phyloP scores from a whole-genome alignment of 2,329 filamentous ascomycete species.

The Ascochyta koolunga region DNA sequence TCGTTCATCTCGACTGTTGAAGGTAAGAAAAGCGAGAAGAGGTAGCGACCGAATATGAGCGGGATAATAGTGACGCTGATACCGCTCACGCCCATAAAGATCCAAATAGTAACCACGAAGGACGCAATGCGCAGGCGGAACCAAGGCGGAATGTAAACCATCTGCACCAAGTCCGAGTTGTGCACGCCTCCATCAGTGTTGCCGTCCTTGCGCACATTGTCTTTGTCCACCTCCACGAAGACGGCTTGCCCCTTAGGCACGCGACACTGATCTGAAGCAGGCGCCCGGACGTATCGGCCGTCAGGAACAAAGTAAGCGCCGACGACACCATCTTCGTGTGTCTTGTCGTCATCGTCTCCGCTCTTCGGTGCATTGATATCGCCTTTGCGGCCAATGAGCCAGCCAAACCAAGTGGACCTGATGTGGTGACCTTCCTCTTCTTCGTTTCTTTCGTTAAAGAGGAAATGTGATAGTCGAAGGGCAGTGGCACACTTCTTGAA shows the following conservation, averaged over 20 bases:
- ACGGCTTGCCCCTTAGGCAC: slow-evolving; percentile 84
- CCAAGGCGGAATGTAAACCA: slow-evolving; percentile 77
- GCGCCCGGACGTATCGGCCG: slow-evolving; percentile 87
- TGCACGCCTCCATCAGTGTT: slow-evolving; percentile 49
- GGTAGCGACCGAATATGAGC: slow-evolving; percentile 78
- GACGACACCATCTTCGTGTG: slow-evolving; percentile 44
- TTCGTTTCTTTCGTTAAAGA: slow-evolving; percentile 80
- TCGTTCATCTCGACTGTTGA: slow-evolving; percentile 75
- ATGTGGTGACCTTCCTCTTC: slow-evolving; percentile 80
- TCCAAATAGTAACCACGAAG: slow-evolving; percentile 90
- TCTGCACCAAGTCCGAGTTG: slow-evolving; percentile 56
- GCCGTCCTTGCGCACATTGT: slow-evolving; percentile 70
- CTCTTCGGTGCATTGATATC: slow-evolving; percentile 46
- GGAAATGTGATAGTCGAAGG: slow-evolving; percentile 85
- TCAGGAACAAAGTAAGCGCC: slow-evolving; percentile 66
- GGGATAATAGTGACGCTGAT: slow-evolving; percentile 86
- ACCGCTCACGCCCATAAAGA: slow-evolving; percentile 88
- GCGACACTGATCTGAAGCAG: slow-evolving; percentile 92
- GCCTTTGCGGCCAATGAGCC: slow-evolving; percentile 56
- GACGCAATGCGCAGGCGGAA: slow-evolving; percentile 80
- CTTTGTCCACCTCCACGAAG: slow-evolving; percentile 76
- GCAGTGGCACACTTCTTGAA: slow-evolving; percentile 83
- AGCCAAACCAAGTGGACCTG: slow-evolving; percentile 65
- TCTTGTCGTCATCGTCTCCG: slow-evolving; percentile 35
- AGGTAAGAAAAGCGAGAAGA: slow-evolving; percentile 77